Base-by-base conservation (phyloP, 176 grass and related monocot genomes). In the Avena atlantica region DNA sequence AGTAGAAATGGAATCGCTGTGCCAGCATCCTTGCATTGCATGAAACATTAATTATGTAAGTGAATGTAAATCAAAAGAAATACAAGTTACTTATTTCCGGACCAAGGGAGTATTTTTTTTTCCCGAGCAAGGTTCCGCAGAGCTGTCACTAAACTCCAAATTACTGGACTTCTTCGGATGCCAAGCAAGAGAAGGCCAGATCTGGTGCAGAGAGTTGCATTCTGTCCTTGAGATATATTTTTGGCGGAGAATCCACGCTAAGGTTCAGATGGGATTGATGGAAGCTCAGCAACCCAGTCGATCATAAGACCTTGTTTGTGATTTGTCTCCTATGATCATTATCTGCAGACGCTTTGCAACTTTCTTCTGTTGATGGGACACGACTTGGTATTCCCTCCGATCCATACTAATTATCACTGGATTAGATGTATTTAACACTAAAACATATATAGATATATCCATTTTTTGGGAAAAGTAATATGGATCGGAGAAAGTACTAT, bases 131-230 rank as follows among this genome's bases (percentile, higher is more conserved):
- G 95, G 74, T 98, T 95, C 78, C 95, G 95, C 86, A 95, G 88
- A 86, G 88, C 93, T 71, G 90, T 98, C 45, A 93, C 84, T 9
- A 90, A 95, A 68, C 92, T 98, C 19, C 96, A 95, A 83, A 89
- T 98, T 61, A 88, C 90, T 9, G 90, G 93, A 8, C 89, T 95
- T 79, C 76, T 98, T 70, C 83, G 90, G 20, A 93, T 95, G 93
- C 90, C 96, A 15, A 93, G 93, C 93, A 98, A 92, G 86, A 95
- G 91, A 79, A 93, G 96, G 70, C 93, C 96, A 52, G 90, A 98
- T 78, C 83, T 93, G 83, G 84, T 98, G 45, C 93, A 98, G 91
- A 90, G 93, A 95, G 87, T 98, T 84, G 85, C 91, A 37, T 95
- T 95, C 50, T 93, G 96, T 57, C 91, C 92, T 81, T 95, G 77